Evolutionary conservation across 2,329 filamentous ascomycete species (phyloP), one percentile per base, ranked within the genome.

Genomic region (Talaromyces verruculosus): DNA sequence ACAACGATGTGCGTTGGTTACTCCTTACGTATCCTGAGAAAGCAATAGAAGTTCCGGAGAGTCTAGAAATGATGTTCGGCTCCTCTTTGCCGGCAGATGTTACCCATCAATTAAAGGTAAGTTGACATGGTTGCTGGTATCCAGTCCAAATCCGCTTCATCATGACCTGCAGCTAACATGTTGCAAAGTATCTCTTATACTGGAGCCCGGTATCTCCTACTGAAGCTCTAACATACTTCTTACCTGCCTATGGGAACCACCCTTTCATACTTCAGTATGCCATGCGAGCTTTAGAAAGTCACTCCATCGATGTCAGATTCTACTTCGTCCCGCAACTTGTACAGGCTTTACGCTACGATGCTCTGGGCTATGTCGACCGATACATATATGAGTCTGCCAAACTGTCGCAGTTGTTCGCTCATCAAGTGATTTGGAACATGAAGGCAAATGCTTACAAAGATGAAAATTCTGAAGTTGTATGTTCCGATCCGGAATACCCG

Each of bases 401-500:
- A 72, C 93, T 97, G 74, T 98, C 95, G n/a, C 95, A 98, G 77
- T 82, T 98, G 8, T 99, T 99, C 78, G 94, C 96, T 2, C 96
- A 99, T 77, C 95, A 99, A 74, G 98, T 99, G 71, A 99, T 99
- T 75, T 99, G 96, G 95, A 99, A 99, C 77, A 99, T 99, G 90
- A 99, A 98, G 77, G 95, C 95, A 37, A 99, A 99, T 77, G 91
- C 93, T 1, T 99, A 91, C 84, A 99, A 97, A 77, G 96, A 99
- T 70, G 94, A 99, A 72, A 92, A 97, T 71, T 93, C 90, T 15
- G 88, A 90, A 72, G 87, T 96, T 69, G 89, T 91, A 82, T 83
- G 88, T 61, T 37, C 35, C 39, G 5, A 57, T 57, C n/a, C 30
- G n/a, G 5, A 35, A 59, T 8, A 53, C 11, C 43, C 30, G 47